phyloP scores from a whole-genome alignment of 2,329 filamentous ascomycete genomes.

The Colletotrichum euphorbiae region DNA sequence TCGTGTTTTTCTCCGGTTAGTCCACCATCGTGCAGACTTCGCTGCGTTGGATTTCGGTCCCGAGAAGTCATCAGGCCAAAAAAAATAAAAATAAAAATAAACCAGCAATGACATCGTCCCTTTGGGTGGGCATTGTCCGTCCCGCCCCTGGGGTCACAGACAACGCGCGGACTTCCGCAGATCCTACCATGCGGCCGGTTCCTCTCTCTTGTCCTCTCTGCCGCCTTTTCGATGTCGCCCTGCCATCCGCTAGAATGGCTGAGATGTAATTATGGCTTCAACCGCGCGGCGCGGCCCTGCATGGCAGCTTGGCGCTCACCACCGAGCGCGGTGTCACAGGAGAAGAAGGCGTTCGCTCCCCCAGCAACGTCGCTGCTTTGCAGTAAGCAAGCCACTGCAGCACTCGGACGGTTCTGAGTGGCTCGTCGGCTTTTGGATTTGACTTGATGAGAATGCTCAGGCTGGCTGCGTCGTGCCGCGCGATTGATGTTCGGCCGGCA shows the following conservation, averaged over 20 bases:
- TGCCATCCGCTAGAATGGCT: slow-evolving; percentile 4
- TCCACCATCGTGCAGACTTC: not conserved
- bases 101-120: slow-evolving; percentile 32
- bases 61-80: slow-evolving; percentile 24
- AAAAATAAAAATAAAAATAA: not conserved
- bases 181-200: slow-evolving; percentile 29
- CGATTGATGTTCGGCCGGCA: slow-evolving; percentile 23
- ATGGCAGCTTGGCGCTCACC: slow-evolving; percentile 19
- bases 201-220: not conserved
- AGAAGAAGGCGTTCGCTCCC: not conserved
- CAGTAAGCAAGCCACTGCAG: slow-evolving; percentile 21
- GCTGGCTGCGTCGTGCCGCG: slow-evolving; percentile 3
- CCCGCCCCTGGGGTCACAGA: slow-evolving; percentile 26
- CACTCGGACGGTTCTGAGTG: slow-evolving; percentile 13
- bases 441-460: slow-evolving; percentile 5
- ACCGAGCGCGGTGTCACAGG: slow-evolving; percentile 10
- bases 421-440: slow-evolving; percentile 17
- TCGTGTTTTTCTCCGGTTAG: not conserved
- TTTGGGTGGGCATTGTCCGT: not conserved
- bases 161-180: slow-evolving; percentile 23
- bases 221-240: not conserved
- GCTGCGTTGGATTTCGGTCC: slow-evolving; percentile 29
- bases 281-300: slow-evolving; percentile 34
- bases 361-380: not conserved
- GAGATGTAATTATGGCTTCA: not conserved